Evolutionary conservation across 140 eudicot species (phyloP).

Genomic region (Anethum foeniculum): DNA sequence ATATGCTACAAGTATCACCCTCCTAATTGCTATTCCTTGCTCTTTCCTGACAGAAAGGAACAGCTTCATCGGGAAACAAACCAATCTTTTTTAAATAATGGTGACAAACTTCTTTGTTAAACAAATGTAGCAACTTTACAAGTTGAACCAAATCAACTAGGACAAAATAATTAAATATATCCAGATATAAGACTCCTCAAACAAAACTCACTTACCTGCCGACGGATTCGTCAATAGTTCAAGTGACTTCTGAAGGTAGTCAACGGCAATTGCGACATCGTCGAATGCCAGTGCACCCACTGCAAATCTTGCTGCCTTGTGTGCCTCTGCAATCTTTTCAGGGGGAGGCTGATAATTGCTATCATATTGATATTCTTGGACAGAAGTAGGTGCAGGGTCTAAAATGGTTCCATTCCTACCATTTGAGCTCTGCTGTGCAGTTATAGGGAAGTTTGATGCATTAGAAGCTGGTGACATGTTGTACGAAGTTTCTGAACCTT

Average conservation of each 20-base stretch:
- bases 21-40: background rate
- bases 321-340: constrained; percentile 90
- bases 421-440: constrained; percentile 39
- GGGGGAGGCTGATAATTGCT: constrained; percentile 76
- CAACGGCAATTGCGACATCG: constrained; percentile 78
- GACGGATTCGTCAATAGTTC: constrained; percentile 81
- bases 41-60: background rate
- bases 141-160: constrained; percentile 9
- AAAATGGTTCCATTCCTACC: constrained; percentile 35
- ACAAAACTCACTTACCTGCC: constrained; percentile 48
- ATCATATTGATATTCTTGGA: constrained; percentile 54
- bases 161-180: background rate
- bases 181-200: background rate
- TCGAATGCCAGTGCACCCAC: constrained; percentile 95
- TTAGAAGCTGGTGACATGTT: constrained; percentile 31
- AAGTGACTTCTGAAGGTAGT: constrained; percentile 70
- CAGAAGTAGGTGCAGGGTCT: constrained; percentile 28
- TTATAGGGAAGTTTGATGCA: constrained; percentile 29
- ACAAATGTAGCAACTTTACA: background rate
- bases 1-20: background rate
- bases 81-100: background rate
- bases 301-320: constrained; percentile 96
- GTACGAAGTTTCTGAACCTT: constrained; percentile 44
- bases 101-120: background rate
- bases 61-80: background rate